These are phyloP conservation scores for Trichoderma brevicompactum DNA, from an alignment of 2,329 filamentous ascomycete genomes.

Conservation along the genomic window DNA sequence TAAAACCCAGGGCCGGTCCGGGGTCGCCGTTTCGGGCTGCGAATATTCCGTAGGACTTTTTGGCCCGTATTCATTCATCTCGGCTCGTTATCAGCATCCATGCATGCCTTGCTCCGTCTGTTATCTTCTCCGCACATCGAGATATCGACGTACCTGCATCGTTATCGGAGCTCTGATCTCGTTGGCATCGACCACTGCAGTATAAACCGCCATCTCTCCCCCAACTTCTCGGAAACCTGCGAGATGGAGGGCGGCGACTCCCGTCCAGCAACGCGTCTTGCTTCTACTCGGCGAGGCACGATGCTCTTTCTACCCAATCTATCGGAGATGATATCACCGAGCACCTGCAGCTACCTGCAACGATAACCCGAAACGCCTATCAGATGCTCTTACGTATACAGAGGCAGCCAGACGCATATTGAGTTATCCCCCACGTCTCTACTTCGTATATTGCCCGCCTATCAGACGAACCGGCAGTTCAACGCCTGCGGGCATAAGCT, in stretches of 20 bases:
- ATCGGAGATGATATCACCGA: background rate
- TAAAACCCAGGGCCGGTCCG: background rate
- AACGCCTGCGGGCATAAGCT: background rate
- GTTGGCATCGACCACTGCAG: background rate
- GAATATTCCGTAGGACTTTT: background rate
- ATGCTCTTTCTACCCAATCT: background rate
- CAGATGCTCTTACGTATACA: background rate
- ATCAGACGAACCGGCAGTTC: background rate
- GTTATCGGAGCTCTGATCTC: background rate
- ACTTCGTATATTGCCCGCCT: too few relatives aligned
- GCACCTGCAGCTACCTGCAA: background rate
- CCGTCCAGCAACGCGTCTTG: background rate
- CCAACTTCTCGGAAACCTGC: slow-evolving; percentile 19
- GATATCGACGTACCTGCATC: slow-evolving; percentile 9
- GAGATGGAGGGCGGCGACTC: slow-evolving; percentile 26
- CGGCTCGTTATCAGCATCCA: slow-evolving; percentile 18
- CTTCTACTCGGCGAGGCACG: background rate
- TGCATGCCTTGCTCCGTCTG: background rate
- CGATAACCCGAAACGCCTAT: background rate
- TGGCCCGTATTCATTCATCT: too few relatives aligned
- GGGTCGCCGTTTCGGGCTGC: slow-evolving; percentile 8
- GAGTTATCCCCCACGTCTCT: too few relatives aligned
- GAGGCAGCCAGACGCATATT: too few relatives aligned
- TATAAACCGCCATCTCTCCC: slow-evolving; percentile 1
- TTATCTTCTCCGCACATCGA: slow-evolving; percentile 5